phyloP scores from a whole-genome alignment of 2,329 filamentous ascomycete genomes.

The Penicillium sclerotiorum region DNA sequence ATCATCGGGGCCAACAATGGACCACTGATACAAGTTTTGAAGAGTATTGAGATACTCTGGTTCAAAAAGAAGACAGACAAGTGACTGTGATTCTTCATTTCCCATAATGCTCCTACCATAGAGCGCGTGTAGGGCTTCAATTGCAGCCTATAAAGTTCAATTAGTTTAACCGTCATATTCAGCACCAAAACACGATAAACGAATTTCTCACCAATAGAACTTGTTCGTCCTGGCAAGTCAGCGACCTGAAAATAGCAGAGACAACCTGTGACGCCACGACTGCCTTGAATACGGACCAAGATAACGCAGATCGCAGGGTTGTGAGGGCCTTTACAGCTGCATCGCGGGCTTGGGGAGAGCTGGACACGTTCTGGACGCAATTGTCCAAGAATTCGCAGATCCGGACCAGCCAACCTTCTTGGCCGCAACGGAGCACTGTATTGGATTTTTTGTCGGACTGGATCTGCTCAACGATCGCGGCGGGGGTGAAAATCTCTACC shows the following conservation, averaged over 20 bases:
- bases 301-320: slow-evolving; percentile 75
- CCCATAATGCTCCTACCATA: slow-evolving; percentile 75
- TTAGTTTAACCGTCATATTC: no score
- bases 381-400: slow-evolving; percentile 73
- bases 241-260: slow-evolving; percentile 68
- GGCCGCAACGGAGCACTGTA: slow-evolving; percentile 71
- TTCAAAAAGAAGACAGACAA: slow-evolving; percentile 79
- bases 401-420: slow-evolving; percentile 85
- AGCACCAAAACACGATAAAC: no score
- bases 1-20: slow-evolving; percentile 74
- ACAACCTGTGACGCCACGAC: slow-evolving; percentile 72
- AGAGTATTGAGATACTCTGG: slow-evolving; percentile 71
- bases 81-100: slow-evolving; percentile 74
- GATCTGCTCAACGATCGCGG: slow-evolving; percentile 70
- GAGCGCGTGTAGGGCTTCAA: slow-evolving; percentile 81
- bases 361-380: slow-evolving; percentile 69
- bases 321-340: slow-evolving; percentile 77
- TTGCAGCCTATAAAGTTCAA: slow-evolving; percentile 59
- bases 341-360: slow-evolving; percentile 66
- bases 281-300: slow-evolving; percentile 85
- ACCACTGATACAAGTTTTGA: slow-evolving; percentile 76
- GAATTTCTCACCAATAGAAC: slow-evolving; percentile 69
- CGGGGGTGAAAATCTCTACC: slow-evolving; percentile 90
- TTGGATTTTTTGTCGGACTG: slow-evolving; percentile 73
- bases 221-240: slow-evolving; percentile 69